Percentiles rank a stretch among this genome's conserved stretches.
These are phyloP conservation scores for Boletus subluridellus DNA, from an alignment of 1,284 basidiomycete genomes.

Conservation along the genomic window DNA sequence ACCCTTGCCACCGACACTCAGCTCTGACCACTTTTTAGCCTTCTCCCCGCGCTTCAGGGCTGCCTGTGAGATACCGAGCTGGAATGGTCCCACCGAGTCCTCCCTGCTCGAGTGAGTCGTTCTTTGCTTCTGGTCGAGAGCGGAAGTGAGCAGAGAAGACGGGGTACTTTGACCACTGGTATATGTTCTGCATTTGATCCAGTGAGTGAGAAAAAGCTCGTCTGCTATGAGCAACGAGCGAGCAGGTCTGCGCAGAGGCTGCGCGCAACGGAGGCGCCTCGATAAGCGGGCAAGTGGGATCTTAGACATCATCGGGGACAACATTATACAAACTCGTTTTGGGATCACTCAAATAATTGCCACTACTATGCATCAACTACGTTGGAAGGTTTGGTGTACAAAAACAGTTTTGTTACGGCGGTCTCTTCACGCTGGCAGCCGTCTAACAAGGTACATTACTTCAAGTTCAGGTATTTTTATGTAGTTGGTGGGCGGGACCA, in stretches of 20 bases:
- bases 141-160: conserved; percentile 60
- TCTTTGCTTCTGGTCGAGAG: conserved; percentile 60
- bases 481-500: background rate
- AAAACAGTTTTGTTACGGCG: background rate
- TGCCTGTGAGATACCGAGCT: conserved; percentile 66
- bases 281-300: conserved; percentile 10
- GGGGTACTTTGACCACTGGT: conserved; percentile 49
- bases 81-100: conserved; percentile 78
- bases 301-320: conserved; percentile 16
- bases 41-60: conserved; percentile 52
- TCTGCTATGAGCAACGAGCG: background rate
- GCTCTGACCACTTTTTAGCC: conserved; percentile 76
- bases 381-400: background rate
- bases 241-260: background rate
- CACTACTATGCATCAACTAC: background rate
- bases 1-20: conserved; percentile 83
- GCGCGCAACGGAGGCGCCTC: conserved; percentile 2
- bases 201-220: background rate
- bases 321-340: background rate
- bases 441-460: background rate
- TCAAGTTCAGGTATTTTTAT: background rate
- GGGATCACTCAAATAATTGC: background rate
- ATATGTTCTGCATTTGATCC: conserved; percentile 36
- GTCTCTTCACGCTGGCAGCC: background rate
- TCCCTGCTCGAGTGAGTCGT: conserved; percentile 38